phyloP scores from a whole-genome alignment of 176 grass and related monocot genomes.

The Pontederia paniculata region DNA sequence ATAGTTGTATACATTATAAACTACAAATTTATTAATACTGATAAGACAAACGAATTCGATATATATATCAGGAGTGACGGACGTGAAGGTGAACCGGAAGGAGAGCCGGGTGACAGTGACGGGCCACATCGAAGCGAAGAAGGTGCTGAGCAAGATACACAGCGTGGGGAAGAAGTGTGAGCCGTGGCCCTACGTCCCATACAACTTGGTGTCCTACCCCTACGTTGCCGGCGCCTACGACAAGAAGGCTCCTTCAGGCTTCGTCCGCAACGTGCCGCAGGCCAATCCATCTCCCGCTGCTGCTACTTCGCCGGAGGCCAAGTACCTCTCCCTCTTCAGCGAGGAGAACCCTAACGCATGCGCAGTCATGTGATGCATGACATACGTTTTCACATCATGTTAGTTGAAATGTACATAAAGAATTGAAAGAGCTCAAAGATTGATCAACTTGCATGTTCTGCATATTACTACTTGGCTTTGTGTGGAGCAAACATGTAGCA shows the following conservation, averaged over 20 bases:
- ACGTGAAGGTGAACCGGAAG: conserved; percentile 54
- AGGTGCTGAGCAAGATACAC: conserved; percentile 48
- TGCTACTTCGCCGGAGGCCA: conserved; percentile 20
- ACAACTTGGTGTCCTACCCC: conserved; percentile 52
- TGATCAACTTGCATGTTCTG: no score
- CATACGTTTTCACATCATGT: no score
- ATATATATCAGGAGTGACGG: conserved; percentile 33
- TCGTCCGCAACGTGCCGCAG: conserved; percentile 45
- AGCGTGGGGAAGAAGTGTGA: conserved; percentile 55
- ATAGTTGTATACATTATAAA: no score
- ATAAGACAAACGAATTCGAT: no score
- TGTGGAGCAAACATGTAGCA: no score
- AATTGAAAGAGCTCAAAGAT: no score
- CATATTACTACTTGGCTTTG: no score
- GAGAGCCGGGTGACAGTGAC: conserved; percentile 62
- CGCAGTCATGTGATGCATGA: conserved; percentile 42
- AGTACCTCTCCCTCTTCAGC: conserved; percentile 51
- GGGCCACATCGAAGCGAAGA: conserved; percentile 59
- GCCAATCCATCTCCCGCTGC: conserved; percentile 44
- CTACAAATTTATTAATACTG: no score
- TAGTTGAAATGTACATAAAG: no score
- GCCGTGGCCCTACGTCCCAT: no score
- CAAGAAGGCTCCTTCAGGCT: conserved; percentile 65
- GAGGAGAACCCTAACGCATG: conserved; percentile 71
- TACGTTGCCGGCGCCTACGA: conserved; percentile 70